Base-by-base conservation (phyloP, 257 asterid genomes). In the Primulina eburnea region DNA sequence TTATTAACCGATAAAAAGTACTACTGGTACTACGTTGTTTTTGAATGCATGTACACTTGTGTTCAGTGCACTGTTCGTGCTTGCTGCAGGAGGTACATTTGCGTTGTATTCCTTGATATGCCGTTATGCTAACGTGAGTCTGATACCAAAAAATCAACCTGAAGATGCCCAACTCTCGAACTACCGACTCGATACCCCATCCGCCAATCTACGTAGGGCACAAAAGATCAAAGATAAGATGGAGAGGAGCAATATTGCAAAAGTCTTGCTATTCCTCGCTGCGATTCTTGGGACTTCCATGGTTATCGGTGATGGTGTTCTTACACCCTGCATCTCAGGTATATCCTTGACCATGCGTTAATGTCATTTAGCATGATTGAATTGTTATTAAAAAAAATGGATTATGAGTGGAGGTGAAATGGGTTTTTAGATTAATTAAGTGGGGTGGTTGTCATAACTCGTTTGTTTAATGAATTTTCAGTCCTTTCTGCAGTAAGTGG, bases 281-380 rank as follows among this genome's bases (percentile, higher is more conserved):
- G 70, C 97, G 29, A 85, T 88, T 56, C 87, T 90, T 4, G 96
- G 97, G 35, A 90, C 96, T 20, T 85, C 96, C 2, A 88, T 90
- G 96, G 97, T 88, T 17, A 90, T 90, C 16, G 97, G 96, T 0
- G 96, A 89, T 52, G 95, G 96, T 4, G 86, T 90, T 62, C 85
- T 90, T 4, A 90, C 97, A 28, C 97, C 97, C 7, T 83, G 85
- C 76, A 90, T 90, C 64, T 90, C 97, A 14, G 56, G 56, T 47
- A 16, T 24, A 24, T 24, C 26, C 26, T 24, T 24, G 26, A 24
- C 0, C 26, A 24, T 24, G 26, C 26, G 26, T 24, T 24, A 24
- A 24, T 24, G 26, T 1, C 26, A 24, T 24, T 24, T 24, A 24
- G 26, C 26, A 24, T 24, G 26, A 24, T 24, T 24, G 26, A 24